phyloP scores from a whole-genome alignment of 805 yeast species.

The Schizosaccharomyces octosporus region DNA sequence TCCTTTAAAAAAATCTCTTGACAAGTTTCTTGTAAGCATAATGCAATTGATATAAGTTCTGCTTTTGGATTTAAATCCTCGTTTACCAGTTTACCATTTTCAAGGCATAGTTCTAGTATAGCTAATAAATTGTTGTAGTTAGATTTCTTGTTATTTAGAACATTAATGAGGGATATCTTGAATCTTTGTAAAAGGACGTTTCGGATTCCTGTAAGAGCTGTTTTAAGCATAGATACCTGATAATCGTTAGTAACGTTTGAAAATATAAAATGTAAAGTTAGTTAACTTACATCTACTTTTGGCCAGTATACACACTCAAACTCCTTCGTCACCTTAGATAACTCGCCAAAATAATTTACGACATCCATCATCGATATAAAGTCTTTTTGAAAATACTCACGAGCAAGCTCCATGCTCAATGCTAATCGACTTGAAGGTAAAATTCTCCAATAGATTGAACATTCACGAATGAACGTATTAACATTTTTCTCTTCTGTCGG shows the following conservation, averaged over 20 bases:
- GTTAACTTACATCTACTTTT: not conserved
- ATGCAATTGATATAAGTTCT: not conserved
- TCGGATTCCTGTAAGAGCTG: not conserved
- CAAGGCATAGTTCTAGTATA: not conserved
- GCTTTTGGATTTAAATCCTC: not conserved
- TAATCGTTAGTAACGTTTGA: too few species aligned
- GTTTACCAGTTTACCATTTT: not conserved
- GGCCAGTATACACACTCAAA: not conserved
- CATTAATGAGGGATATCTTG: not conserved
- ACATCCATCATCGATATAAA: not conserved
- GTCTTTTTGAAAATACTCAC: not conserved
- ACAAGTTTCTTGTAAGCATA: not conserved
- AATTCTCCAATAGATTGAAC: not conserved
- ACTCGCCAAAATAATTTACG: not conserved
- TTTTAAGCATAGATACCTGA: not conserved
- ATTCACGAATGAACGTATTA: not conserved
- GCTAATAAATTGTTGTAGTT: not conserved
- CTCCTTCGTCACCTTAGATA: not conserved
- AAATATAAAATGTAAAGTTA: too few species aligned
- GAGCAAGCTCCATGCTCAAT: not conserved
- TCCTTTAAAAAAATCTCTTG: not conserved
- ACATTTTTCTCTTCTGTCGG: not conserved
- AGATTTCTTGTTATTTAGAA: not conserved
- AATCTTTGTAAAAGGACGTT: not conserved
- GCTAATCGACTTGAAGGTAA: not conserved